phyloP scores from a whole-genome alignment of 2,329 filamentous ascomycete species.

The Pestalotiopsis sp. region DNA sequence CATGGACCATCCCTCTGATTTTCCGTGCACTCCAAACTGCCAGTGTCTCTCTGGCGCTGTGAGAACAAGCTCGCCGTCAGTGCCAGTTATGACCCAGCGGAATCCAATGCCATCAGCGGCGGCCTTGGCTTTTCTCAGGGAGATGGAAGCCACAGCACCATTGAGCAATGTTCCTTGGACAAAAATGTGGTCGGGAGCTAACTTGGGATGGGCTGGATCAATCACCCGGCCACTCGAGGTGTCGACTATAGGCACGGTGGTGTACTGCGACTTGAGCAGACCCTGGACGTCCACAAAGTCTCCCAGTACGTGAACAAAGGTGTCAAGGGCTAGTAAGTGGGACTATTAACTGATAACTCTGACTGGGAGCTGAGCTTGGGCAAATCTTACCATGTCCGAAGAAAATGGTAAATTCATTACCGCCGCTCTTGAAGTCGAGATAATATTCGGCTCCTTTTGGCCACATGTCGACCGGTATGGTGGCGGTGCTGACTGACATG shows the following conservation, averaged over 20 bases:
- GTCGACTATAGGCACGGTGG: conserved; percentile 24
- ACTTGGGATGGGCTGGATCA: conserved; percentile 26
- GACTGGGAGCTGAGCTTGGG: neutral
- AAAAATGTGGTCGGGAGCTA: conserved; percentile 36
- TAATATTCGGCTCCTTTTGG: conserved; percentile 20
- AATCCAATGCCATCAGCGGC: conserved; percentile 25
- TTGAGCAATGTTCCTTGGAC: conserved; percentile 34
- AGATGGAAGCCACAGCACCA: conserved; percentile 32
- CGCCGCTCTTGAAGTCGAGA: conserved; percentile 19
- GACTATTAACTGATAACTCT: neutral
- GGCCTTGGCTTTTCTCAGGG: conserved; percentile 22
- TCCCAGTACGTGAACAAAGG: conserved; percentile 35
- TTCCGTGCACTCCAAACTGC: conserved; percentile 18
- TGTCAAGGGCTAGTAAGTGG: conserved; percentile 31
- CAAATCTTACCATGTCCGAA: conserved; percentile 32
- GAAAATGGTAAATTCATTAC: conserved; percentile 25
- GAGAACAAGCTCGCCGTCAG: conserved; percentile 36
- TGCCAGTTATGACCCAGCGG: conserved; percentile 39
- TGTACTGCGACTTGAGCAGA: conserved; percentile 27
- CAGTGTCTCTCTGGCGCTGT: conserved; percentile 19
- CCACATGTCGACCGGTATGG: conserved; percentile 20
- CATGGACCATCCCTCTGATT: conserved; percentile 16
- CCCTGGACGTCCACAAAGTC: conserved; percentile 29
- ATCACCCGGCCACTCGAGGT: conserved; percentile 22
- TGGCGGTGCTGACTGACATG: conserved; percentile 19